Conservation (phyloP, 2,329 filamentous ascomycete genomes). For the Alternaria arborescens region DNA sequence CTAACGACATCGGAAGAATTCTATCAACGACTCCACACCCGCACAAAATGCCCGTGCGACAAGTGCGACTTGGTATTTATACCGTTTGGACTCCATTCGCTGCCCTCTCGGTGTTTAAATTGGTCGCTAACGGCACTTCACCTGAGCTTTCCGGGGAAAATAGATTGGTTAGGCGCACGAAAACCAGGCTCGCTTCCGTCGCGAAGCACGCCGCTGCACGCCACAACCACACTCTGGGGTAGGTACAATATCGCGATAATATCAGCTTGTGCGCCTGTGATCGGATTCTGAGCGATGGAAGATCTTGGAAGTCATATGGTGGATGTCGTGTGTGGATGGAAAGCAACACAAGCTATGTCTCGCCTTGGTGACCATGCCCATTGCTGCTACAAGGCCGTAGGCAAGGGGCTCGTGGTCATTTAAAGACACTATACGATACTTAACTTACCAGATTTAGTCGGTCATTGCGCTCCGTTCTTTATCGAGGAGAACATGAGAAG, state of each 20-base stretch:
- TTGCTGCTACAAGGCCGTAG: conserved; percentile 7
- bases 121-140: conserved; percentile 32
- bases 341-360: conserved; percentile 9
- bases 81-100: neutral
- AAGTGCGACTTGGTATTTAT: neutral
- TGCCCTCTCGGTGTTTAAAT: neutral
- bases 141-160: conserved; percentile 20
- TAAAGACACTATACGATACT: conserved; percentile 10
- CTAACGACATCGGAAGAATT: neutral
- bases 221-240: conserved; percentile 10
- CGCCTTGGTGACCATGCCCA: conserved; percentile 7
- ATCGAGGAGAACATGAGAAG: neutral
- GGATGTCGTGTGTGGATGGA: conserved; percentile 6
- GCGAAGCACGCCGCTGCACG: neutral
- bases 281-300: neutral
- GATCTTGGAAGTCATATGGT: conserved; percentile 11
- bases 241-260: conserved; percentile 26
- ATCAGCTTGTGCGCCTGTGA: conserved; percentile 15
- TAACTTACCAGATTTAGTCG: conserved; percentile 4
- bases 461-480: conserved; percentile 4
- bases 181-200: conserved; percentile 9
- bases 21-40: neutral
- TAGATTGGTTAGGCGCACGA: neutral
- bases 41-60: neutral
- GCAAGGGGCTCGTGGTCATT: conserved; percentile 14